A percentile compares a stretch with the other conserved stretches of the same genome.
Conservation (phyloP, 768 basidiomycete species). For the Tremella yokohamensis region DNA sequence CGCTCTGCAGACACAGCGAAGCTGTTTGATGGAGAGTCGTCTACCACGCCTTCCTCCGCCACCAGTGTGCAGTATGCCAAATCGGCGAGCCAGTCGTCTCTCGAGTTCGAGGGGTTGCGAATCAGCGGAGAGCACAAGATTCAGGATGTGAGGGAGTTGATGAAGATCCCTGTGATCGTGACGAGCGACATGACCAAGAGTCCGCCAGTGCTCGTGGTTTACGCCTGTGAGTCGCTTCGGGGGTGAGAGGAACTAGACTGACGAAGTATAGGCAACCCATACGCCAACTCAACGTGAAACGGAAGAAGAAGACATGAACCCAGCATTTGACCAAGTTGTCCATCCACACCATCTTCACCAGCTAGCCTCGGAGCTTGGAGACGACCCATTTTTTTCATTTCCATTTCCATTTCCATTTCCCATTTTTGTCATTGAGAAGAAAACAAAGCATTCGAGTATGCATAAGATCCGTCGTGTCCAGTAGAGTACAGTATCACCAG, state of each 20-base stretch:
- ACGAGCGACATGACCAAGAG: conserved; percentile 93
- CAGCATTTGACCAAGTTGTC: background rate
- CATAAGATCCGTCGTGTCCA: too few relatives aligned
- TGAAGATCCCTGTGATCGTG: conserved; percentile 91
- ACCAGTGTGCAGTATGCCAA: conserved; percentile 63
- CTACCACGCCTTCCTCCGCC: background rate
- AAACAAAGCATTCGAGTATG: too few relatives aligned
- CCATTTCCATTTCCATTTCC: background rate
- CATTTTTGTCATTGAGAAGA: background rate
- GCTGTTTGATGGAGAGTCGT: conserved; percentile 58
- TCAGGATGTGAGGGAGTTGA: conserved; percentile 88
- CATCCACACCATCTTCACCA: background rate
- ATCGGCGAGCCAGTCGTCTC: conserved; percentile 64
- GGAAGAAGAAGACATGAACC: background rate
- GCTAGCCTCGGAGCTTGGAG: background rate
- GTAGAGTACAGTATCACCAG: background rate
- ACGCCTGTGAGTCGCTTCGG: conserved; percentile 57
- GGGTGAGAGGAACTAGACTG: background rate
- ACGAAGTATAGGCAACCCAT: conserved; percentile 8
- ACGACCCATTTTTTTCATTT: background rate
- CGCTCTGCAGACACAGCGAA: conserved; percentile 46
- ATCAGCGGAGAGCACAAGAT: conserved; percentile 81
- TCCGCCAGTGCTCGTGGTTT: conserved; percentile 92
- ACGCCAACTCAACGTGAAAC: background rate
- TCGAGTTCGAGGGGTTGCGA: conserved; percentile 76